Base-by-base conservation (phyloP, 2,329 filamentous ascomycete genomes). In the Phaeosphaeria sp. region DNA sequence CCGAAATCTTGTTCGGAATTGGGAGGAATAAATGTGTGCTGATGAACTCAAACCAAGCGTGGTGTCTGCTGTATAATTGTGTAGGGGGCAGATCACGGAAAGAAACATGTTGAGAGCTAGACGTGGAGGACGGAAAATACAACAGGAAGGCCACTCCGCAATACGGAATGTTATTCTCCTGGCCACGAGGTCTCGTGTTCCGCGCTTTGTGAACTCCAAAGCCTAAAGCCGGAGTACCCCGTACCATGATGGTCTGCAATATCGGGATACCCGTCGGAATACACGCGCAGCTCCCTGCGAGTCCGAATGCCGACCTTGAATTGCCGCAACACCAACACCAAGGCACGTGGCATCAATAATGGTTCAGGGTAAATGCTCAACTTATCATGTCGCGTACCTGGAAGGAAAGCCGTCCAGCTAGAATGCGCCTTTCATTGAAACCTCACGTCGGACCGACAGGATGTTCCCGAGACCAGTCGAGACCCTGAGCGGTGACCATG, bases 401-500 rank as follows among this genome's bases (percentile, higher is more conserved):
- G 21, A 24, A 46, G 22, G 20, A 36, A 36, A 36, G 30, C 30
- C 30, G 30, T 36, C 30, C 30, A 36, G 30, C 30, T 36, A 13
- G 11, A 36, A 13, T 25, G 20, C 43, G 21, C 20, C 20, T 25
- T 45, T 21, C 40, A 21, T 21, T 44, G 42, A 22, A 21, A 22
- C 3, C 21, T 22, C 18, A 44, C 42, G 15, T 46, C 53, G 61
- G 53, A 25, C 55, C 58, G 51, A 55, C 39, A 25, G 25, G 36
- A 15, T 43, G 21, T 33, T 25, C 40, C 49, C 21, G 49, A 30
- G 22, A 24, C 47, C 40, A 43, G 40, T 18, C 40, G 30, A 55
- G 53, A 51, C 52, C 45, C 40, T 27, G 24, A 33, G 48, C 50
- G 60, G 53, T 58, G 54, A 54, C 56, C 56, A 56, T 56, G 59